These are phyloP conservation scores for Gossypium turneri DNA, from an alignment of 345 rosid species.

Conservation along the genomic window DNA sequence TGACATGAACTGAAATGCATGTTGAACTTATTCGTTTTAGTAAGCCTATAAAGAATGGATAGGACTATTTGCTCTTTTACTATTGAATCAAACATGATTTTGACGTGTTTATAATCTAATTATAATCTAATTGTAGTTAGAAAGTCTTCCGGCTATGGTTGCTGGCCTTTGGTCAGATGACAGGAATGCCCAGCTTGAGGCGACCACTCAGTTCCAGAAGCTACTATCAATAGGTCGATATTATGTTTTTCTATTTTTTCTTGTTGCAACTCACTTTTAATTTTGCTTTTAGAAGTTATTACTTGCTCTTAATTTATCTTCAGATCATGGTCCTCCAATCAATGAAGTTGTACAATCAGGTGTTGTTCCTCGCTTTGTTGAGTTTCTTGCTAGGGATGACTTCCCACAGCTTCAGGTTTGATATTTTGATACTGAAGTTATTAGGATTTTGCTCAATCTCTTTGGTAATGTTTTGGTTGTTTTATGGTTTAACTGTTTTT, in stretches of 20 bases:
- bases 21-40: not conserved
- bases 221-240: constrained; percentile 60
- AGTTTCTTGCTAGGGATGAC: constrained; percentile 69
- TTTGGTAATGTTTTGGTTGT: not conserved
- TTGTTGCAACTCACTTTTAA: not conserved
- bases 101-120: not conserved
- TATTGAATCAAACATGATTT: not conserved
- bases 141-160: constrained; percentile 53
- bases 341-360: constrained; percentile 63
- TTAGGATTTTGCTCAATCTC: constrained; percentile 1
- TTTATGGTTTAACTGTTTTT: not conserved
- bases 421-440: not conserved
- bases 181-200: constrained; percentile 50
- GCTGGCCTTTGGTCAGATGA: constrained; percentile 61
- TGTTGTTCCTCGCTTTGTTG: constrained; percentile 71
- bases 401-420: constrained; percentile 72
- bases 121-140: constrained; percentile 37
- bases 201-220: constrained; percentile 62
- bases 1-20: not conserved
- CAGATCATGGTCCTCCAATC: constrained; percentile 73
- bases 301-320: constrained; percentile 2
- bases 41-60: not conserved
- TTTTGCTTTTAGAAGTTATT: not conserved
- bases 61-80: not conserved
- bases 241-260: not conserved